A percentile compares a stretch with the other conserved stretches of the same genome.
These are phyloP conservation scores for Rhizopogon salebrosus DNA, from an alignment of 768 basidiomycete species.

Conservation along the genomic window DNA sequence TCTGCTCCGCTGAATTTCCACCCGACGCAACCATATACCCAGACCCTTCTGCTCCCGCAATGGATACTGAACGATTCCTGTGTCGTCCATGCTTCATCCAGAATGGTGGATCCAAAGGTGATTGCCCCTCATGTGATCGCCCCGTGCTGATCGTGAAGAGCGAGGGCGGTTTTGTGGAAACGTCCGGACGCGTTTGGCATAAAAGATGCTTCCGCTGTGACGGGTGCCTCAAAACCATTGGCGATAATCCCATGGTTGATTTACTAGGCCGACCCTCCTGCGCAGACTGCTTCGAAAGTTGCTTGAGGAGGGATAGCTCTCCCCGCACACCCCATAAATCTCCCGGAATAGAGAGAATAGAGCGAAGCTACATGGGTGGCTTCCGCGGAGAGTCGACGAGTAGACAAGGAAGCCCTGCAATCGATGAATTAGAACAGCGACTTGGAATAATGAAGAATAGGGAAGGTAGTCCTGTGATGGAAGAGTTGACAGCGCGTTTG, in stretches of 20 bases:
- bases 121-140: constrained; percentile 60
- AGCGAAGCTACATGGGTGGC: constrained; percentile 40
- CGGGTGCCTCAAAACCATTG: constrained; percentile 68
- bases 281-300: constrained; percentile 74
- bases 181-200: constrained; percentile 71
- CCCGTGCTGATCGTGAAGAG: constrained; percentile 71
- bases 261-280: constrained; percentile 79
- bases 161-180: constrained; percentile 76
- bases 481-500: constrained; percentile 44
- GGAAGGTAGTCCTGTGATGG: constrained; percentile 50
- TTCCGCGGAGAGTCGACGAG: constrained; percentile 37
- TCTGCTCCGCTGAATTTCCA: constrained; percentile 60
- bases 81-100: constrained; percentile 68
- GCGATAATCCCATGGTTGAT: constrained; percentile 75
- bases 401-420: constrained; percentile 52
- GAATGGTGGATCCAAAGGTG: constrained; percentile 75
- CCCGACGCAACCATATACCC: constrained; percentile 88
- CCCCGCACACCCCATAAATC: constrained; percentile 34
- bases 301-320: constrained; percentile 52
- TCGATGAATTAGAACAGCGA: constrained; percentile 60
- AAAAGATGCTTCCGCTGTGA: constrained; percentile 75
- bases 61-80: constrained; percentile 47
- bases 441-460: constrained; percentile 51
- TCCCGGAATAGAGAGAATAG: constrained; percentile 19
- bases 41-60: constrained; percentile 38